phyloP scores from a whole-genome alignment of 1,284 basidiomycete genomes.

The Heterobasidion occidentale region DNA sequence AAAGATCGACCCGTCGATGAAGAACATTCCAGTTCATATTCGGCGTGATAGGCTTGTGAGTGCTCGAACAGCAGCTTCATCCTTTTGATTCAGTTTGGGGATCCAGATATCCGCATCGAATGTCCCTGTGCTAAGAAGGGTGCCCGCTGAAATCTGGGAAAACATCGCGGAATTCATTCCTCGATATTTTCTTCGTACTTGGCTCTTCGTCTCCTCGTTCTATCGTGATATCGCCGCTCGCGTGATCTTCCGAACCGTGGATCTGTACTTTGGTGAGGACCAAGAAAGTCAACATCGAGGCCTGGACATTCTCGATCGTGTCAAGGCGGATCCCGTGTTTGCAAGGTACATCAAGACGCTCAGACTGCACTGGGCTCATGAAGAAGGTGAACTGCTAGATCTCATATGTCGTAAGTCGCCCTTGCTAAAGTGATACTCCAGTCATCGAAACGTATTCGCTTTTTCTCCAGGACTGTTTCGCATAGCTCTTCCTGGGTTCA shows the following conservation, averaged over 20 bases:
- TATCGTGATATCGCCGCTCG: conserved; percentile 54
- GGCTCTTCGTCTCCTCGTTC: conserved; percentile 56
- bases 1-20: conserved; percentile 50
- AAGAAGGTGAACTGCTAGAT: conserved; percentile 57
- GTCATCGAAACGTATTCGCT: not conserved
- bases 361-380: conserved; percentile 57
- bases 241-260: conserved; percentile 55
- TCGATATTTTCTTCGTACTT: conserved; percentile 54
- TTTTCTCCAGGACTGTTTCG: conserved; percentile 41
- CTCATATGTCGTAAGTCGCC: conserved; percentile 44
- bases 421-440: not conserved
- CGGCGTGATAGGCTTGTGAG: conserved; percentile 37
- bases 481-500: conserved; percentile 52
- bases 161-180: conserved; percentile 52
- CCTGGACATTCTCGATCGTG: conserved; percentile 56
- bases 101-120: conserved; percentile 40
- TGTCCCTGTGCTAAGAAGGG: conserved; percentile 49
- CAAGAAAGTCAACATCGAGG: conserved; percentile 49
- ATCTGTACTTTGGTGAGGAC: conserved; percentile 59
- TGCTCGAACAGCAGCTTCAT: not conserved
- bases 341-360: conserved; percentile 48
- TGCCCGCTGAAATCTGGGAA: conserved; percentile 60
- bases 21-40: conserved; percentile 41
- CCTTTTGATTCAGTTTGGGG: not conserved
- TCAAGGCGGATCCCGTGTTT: conserved; percentile 51